Base-by-base conservation (phyloP, 805 yeast genomes). In the Torulaspora delbrueckii region DNA sequence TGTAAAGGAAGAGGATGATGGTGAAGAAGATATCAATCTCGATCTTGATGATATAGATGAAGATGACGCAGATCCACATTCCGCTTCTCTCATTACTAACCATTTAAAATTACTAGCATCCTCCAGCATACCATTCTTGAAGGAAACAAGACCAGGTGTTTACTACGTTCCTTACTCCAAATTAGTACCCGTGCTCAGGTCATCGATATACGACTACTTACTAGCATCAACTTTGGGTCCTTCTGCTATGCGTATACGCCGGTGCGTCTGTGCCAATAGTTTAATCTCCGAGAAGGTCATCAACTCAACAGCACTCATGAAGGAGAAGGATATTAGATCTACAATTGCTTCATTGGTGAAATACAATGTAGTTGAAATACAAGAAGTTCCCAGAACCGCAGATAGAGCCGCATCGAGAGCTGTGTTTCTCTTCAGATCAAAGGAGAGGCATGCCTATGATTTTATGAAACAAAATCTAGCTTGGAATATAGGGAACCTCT, bases 391-490 rank as follows among this genome's bases (percentile, higher is more conserved):
- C 9, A 78, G 91, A 57, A 84, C 96, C 7, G 82, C 81, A 19
- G 98, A 93, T 63, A 76, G 98, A 54, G 90, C 95, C 2, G 96
- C 97, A 0, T 81, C 86, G 33, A 80, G 96, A 54, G 84, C 97
- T 1, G 84, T 86, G 24, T 93, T 79, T 61, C 74, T 90, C 27
- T 93, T 88, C 73, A 76, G 88, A 58, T 84, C 80, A 54, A 80
- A 79, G 28, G 75, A 78, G n/a, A 63, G 58, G 13, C 75, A 75
- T 47, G 75, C 80, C 3, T 74, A 74, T 49, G 66, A 69, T 40
- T 68, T 73, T 19, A 60, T 79, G 58, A 65, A 72, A 42, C 75
- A 74, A 45, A 75, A 74, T 47, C 44, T 78, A 8, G 66, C 70
- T 24, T 71, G 75, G 75, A 71, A 71, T 48, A 63, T 71, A 45